Conservation (phyloP, 305 asterid genomes). For the Solanum hybrid region DNA sequence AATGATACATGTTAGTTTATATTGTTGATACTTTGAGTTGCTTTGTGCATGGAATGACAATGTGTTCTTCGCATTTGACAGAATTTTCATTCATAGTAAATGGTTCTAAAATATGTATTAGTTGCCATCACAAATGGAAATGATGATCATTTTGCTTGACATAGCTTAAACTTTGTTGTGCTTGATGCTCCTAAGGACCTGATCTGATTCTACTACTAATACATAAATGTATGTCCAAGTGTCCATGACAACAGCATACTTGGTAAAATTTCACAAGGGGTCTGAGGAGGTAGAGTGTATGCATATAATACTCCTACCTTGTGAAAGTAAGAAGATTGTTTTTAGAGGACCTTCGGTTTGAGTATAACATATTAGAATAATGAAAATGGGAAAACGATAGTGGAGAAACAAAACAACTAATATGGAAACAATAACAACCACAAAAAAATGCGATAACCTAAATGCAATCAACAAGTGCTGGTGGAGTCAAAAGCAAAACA, state of each 20-base stretch:
- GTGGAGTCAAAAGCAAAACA: background rate
- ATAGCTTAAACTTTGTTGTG: background rate
- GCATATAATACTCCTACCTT: background rate
- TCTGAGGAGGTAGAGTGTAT: rapidly evolving
- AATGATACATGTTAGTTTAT: background rate
- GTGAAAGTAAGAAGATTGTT: too few relatives aligned
- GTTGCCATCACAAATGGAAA: background rate
- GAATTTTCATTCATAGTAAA: background rate
- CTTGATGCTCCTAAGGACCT: background rate
- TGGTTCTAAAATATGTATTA: background rate
- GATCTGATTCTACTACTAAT: background rate
- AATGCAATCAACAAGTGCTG: too few relatives aligned
- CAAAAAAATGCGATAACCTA: background rate
- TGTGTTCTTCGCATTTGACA: background rate
- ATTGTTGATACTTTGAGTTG: background rate
- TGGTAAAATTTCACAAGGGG: background rate
- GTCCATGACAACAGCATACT: background rate
- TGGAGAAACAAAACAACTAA: background rate
- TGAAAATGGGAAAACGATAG: background rate
- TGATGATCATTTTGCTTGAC: background rate
- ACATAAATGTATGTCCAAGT: background rate
- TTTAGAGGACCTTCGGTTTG: background rate
- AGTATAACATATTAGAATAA: too few relatives aligned
- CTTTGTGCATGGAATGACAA: background rate
- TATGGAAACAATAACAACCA: background rate